Percentiles rank a stretch among this genome's conserved stretches.
These are phyloP conservation scores for Candida piceae DNA, from an alignment of 805 yeast species.

Conservation along the genomic window DNA sequence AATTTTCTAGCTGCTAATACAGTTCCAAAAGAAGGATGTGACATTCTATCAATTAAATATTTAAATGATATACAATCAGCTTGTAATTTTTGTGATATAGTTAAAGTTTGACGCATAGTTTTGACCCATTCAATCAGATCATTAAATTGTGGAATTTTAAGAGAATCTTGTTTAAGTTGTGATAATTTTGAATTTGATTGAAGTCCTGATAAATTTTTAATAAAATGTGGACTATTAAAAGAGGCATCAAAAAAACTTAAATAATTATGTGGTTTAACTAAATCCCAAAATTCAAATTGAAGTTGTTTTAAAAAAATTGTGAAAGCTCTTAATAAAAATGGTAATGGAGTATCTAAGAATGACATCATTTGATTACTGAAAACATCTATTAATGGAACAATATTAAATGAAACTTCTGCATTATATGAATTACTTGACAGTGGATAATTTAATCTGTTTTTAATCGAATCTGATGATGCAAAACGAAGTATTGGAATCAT, in stretches of 20 bases:
- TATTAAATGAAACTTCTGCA: slow-evolving; percentile 23
- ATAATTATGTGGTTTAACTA: slow-evolving; percentile 46
- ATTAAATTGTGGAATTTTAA: slow-evolving; percentile 25
- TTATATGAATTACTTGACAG: slow-evolving; percentile 19
- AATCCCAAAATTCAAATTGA: slow-evolving; percentile 48
- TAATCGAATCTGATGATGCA: slow-evolving; percentile 32
- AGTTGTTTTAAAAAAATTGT: slow-evolving; percentile 38
- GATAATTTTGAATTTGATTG: no score
- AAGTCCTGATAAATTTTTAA: no score
- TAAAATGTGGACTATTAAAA: slow-evolving; percentile 48
- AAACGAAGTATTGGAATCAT: slow-evolving; percentile 32
- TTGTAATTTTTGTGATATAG: slow-evolving; percentile 46
- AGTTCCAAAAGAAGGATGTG: no score
- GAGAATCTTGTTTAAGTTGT: no score
- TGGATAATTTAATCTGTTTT: slow-evolving; percentile 24
- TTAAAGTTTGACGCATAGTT: slow-evolving; percentile 35
- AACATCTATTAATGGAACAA: slow-evolving; percentile 35
- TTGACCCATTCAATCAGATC: slow-evolving; percentile 55
- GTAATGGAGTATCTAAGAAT: slow-evolving; percentile 43
- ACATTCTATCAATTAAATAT: slow-evolving; percentile 38
- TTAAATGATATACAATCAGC: slow-evolving; percentile 48
- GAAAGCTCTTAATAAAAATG: slow-evolving; percentile 51
- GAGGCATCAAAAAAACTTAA: slow-evolving; percentile 57
- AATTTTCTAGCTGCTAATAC: slow-evolving; percentile 56
- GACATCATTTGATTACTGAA: slow-evolving; percentile 51